A percentile compares a stretch with the other conserved stretches of the same genome.
phyloP scores from a whole-genome alignment of 2,329 filamentous ascomycete species.

The Pyrenophora teres region DNA sequence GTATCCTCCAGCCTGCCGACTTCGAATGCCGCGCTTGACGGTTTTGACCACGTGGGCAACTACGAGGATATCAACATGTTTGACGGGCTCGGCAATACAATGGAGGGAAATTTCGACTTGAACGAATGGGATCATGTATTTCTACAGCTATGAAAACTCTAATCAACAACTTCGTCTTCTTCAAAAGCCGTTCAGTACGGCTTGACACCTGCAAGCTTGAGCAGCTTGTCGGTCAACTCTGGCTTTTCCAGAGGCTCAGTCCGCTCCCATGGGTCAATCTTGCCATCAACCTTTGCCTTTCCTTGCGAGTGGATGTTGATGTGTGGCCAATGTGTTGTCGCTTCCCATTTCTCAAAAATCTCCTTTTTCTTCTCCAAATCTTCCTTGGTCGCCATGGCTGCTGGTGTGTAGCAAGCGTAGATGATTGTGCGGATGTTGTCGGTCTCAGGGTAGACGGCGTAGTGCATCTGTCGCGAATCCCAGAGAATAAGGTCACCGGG shows the following conservation, averaged over 20 bases:
- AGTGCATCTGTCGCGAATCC: slow-evolving; percentile 57
- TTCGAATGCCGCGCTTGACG: not conserved
- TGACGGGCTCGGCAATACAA: not conserved
- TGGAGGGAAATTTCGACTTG: not conserved
- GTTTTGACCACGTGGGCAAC: not conserved
- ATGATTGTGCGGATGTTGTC: slow-evolving; percentile 19
- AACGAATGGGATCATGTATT: slow-evolving; percentile 10
- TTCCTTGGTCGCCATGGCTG: slow-evolving; percentile 16
- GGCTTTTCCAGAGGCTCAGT: slow-evolving; percentile 26
- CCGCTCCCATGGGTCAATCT: slow-evolving; percentile 17
- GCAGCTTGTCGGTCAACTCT: slow-evolving; percentile 19
- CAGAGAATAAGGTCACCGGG: slow-evolving; percentile 54
- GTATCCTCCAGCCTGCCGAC: not conserved
- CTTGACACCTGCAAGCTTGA: slow-evolving; percentile 22
- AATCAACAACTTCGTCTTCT: not conserved
- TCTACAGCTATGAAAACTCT: slow-evolving; percentile 4
- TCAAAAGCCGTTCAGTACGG: slow-evolving; percentile 4
- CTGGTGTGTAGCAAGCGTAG: slow-evolving; percentile 26
- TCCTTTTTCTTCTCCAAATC: slow-evolving; percentile 23
- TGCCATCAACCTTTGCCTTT: slow-evolving; percentile 15
- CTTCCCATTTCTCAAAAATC: slow-evolving; percentile 15
- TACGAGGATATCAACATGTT: slow-evolving; percentile 2
- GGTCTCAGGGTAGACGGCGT: slow-evolving; percentile 17
- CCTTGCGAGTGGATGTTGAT: slow-evolving; percentile 22
- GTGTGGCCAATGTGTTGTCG: slow-evolving; percentile 28